These are phyloP conservation scores for Rhamnella rubrinervis DNA, from an alignment of 331 rosid species.

Conservation along the genomic window DNA sequence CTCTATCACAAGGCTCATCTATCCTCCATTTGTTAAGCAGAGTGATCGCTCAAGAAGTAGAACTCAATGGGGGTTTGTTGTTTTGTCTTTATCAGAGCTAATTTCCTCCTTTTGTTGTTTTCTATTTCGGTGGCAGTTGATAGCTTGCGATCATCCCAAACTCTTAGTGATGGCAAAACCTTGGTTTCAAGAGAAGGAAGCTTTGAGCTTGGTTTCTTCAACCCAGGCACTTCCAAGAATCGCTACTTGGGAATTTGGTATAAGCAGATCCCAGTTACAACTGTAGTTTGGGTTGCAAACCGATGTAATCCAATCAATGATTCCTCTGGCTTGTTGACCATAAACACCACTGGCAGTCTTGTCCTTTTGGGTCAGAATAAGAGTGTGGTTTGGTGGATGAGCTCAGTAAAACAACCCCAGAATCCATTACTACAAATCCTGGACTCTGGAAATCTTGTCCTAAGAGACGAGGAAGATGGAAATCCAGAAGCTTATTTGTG, in stretches of 20 bases:
- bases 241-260: conserved; percentile 69
- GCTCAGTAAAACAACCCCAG: conserved; percentile 19
- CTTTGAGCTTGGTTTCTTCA: conserved; percentile 52
- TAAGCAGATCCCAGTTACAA: conserved; percentile 45
- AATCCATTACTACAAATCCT: conserved; percentile 36
- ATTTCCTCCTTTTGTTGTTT: neutral
- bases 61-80: neutral
- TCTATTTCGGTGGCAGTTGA: neutral
- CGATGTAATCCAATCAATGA: conserved; percentile 44
- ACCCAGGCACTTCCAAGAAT: conserved; percentile 40
- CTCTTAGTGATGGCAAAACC: conserved; percentile 37
- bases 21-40: neutral
- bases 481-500: conserved; percentile 6
- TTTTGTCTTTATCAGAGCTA: neutral
- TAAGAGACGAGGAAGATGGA: conserved; percentile 22
- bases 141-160: neutral
- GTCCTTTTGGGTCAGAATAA: conserved; percentile 41
- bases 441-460: conserved; percentile 56
- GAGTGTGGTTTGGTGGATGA: conserved; percentile 41
- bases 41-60: neutral
- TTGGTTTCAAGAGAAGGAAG: conserved; percentile 45
- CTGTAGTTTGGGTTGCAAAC: conserved; percentile 64
- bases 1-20: too few species aligned
- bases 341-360: conserved; percentile 36
- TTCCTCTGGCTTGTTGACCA: conserved; percentile 39